phyloP scores from a whole-genome alignment of 306 rosid genomes.

The Cicer chorassanicum region DNA sequence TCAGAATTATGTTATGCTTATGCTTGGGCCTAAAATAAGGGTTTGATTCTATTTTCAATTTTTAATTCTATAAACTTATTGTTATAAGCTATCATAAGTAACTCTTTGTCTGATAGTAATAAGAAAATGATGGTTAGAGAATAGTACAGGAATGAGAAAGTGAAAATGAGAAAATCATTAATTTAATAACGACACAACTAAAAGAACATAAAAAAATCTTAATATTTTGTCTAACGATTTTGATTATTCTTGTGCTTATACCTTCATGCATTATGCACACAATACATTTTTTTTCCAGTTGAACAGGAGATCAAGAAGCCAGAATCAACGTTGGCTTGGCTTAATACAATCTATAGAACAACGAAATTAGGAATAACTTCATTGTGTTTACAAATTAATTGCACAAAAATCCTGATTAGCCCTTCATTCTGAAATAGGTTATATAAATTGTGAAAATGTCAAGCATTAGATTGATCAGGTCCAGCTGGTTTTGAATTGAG shows the following conservation, averaged over 20 bases:
- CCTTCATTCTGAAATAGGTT: not conserved
- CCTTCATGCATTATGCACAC: slow-evolving; percentile 3
- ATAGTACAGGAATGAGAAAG: no score
- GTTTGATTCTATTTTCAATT: no score
- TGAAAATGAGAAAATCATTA: no score
- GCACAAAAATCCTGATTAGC: slow-evolving; percentile 36
- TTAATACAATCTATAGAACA: slow-evolving; percentile 35
- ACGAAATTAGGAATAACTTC: slow-evolving; percentile 17
- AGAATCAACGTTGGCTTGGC: slow-evolving; percentile 31
- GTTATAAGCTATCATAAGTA: no score
- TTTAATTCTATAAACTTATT: no score
- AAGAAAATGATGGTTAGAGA: no score
- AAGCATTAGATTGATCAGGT: slow-evolving; percentile 65
- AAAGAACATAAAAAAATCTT: not conserved
- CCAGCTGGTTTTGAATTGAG: slow-evolving; percentile 86
- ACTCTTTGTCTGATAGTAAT: no score
- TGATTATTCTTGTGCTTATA: not conserved
- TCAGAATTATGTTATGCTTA: no score
- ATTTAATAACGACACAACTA: not conserved
- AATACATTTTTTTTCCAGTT: slow-evolving; percentile 23
- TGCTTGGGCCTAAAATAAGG: no score
- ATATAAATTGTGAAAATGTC: slow-evolving; percentile 12
- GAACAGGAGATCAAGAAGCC: slow-evolving; percentile 24
- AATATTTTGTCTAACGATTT: not conserved
- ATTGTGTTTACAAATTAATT: slow-evolving; percentile 48